Evolutionary conservation across 495 filamentous ascomycete species (phyloP).

Genomic region (Xylaria acuta): DNA sequence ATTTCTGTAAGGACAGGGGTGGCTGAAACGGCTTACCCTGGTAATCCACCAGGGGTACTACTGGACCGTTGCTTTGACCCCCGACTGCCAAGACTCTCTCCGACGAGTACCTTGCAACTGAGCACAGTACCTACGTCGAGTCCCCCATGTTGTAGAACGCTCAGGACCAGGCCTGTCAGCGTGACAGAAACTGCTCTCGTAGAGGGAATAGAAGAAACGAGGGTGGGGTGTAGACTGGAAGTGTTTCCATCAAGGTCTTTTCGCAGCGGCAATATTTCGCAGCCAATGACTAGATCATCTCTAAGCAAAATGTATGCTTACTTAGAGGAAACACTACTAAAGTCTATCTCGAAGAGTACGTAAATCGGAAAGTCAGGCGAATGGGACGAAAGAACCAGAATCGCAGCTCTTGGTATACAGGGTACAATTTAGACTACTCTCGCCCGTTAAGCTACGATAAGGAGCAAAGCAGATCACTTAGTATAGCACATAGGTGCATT

Average conservation of each 20-base stretch:
- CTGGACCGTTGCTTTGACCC: slow-evolving; percentile 21
- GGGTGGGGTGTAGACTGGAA: not conserved
- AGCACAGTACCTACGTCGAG: slow-evolving; percentile 15
- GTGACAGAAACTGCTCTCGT: slow-evolving; percentile 19
- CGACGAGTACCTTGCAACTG: slow-evolving; percentile 9
- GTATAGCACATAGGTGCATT: not conserved
- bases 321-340: not conserved
- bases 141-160: slow-evolving; percentile 10
- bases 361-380: not conserved
- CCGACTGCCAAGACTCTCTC: slow-evolving; percentile 18
- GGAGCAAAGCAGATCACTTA: not conserved
- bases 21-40: slow-evolving; percentile 20
- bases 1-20: slow-evolving; percentile 25
- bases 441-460: not conserved
- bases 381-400: not conserved
- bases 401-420: not conserved
- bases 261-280: not conserved
- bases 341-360: not conserved
- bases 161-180: slow-evolving; percentile 20
- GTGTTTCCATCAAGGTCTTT: slow-evolving; percentile 1
- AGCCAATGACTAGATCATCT: not conserved
- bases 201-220: slow-evolving; percentile 4
- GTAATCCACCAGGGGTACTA: slow-evolving; percentile 8
- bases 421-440: not conserved
- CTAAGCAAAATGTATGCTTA: not conserved